These are phyloP conservation scores for Inga oerstediana DNA, from an alignment of 306 rosid genomes.

Conservation along the genomic window DNA sequence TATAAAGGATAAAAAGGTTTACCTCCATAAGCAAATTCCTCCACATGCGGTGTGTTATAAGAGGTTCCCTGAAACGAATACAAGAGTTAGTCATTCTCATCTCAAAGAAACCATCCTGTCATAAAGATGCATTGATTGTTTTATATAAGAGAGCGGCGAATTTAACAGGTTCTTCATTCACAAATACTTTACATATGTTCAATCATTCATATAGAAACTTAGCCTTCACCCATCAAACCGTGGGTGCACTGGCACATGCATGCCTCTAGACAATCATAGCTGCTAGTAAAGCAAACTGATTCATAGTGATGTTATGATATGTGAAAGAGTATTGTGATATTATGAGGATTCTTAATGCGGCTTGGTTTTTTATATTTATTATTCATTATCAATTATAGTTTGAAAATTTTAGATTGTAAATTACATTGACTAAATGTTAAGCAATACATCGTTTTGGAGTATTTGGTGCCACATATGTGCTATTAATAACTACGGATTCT, in stretches of 20 bases:
- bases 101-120: slow-evolving; percentile 14
- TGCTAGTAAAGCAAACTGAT: background rate
- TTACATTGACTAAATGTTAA: background rate
- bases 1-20: slow-evolving; percentile 24
- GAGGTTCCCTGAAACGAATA: slow-evolving; percentile 78
- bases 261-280: background rate
- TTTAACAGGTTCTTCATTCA: background rate
- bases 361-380: background rate
- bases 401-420: background rate
- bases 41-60: slow-evolving; percentile 95
- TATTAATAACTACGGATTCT: background rate
- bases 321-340: background rate
- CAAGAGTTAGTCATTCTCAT: slow-evolving; percentile 30
- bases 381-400: background rate
- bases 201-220: background rate
- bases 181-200: background rate
- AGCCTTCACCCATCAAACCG: background rate
- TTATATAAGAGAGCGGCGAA: background rate
- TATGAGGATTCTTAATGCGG: background rate
- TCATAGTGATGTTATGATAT: background rate
- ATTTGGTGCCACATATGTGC: background rate
- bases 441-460: background rate
- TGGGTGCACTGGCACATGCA: background rate
- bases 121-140: slow-evolving; percentile 7
- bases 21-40: slow-evolving; percentile 95